Conservation (phyloP, 768 basidiomycete species). For the Pholiota microspora region DNA sequence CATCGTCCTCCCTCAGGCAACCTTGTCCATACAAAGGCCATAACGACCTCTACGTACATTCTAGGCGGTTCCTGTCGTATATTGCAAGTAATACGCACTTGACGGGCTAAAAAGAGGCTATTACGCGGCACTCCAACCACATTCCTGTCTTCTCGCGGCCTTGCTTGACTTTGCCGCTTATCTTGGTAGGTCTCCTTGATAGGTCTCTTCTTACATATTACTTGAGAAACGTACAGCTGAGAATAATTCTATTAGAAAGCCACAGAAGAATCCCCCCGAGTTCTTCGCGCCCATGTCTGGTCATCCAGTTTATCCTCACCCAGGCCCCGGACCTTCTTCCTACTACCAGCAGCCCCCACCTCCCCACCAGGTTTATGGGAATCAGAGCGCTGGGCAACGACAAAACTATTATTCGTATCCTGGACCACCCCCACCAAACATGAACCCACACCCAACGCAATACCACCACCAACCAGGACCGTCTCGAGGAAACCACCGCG, state of each 20-base stretch:
- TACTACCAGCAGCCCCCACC: conserved; percentile 23
- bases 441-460: conserved; percentile 32
- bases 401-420: conserved; percentile 36
- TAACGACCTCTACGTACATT: background rate
- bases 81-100: background rate
- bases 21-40: background rate
- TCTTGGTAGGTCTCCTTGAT: background rate
- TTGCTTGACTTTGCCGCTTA: background rate
- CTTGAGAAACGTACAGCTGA: background rate
- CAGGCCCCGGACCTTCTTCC: conserved; percentile 22
- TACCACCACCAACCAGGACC: conserved; percentile 31
- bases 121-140: background rate
- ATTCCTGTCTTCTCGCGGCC: background rate
- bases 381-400: conserved; percentile 31
- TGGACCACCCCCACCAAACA: conserved; percentile 35
- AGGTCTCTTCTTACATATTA: background rate
- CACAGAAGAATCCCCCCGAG: conserved; percentile 5
- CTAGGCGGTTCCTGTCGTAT: background rate
- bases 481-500: conserved; percentile 27
- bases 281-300: conserved; percentile 11
- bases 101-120: background rate
- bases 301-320: conserved; percentile 24
- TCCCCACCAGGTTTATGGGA: conserved; percentile 33
- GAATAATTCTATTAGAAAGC: background rate
- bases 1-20: conserved; percentile 11